Evolutionary conservation across 208 protist genomes (phyloP).

Genomic region (Naegleria fowleri): DNA sequence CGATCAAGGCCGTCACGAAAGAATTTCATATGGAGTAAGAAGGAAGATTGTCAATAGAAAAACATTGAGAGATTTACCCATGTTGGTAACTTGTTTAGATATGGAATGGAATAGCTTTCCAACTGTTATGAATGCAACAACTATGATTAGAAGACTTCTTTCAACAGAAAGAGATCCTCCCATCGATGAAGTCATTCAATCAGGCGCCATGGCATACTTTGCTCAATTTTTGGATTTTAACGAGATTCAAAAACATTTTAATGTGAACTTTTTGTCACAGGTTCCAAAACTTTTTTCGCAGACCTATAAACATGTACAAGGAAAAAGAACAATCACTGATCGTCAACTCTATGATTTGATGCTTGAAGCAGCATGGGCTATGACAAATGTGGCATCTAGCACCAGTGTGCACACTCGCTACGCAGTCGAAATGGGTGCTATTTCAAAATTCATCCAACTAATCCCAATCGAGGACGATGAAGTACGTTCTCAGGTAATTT

Average conservation of each 20-base stretch:
- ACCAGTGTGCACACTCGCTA: conserved; percentile 87
- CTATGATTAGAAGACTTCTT: background rate
- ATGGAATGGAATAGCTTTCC: background rate
- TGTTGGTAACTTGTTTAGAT: background rate
- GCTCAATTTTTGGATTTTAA: background rate
- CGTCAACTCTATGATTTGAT: conserved; percentile 72
- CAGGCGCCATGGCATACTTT: background rate
- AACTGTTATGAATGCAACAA: background rate
- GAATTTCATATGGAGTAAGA: too few species aligned
- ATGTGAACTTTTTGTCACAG: background rate
- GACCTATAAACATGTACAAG: too few species aligned
- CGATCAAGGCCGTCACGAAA: too few species aligned
- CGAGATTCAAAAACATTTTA: background rate
- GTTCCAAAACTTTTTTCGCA: too few species aligned
- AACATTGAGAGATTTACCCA: background rate
- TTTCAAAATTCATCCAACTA: conserved; percentile 88
- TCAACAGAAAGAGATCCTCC: conserved; percentile 6
- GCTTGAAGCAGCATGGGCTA: conserved; percentile 96
- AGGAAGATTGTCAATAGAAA: too few species aligned
- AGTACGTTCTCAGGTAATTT: conserved; percentile 92
- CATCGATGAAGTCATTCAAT: conserved; percentile 14
- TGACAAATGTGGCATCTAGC: conserved; percentile 97
- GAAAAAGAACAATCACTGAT: conserved; percentile 56
- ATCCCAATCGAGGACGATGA: conserved; percentile 75
- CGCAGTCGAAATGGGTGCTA: conserved; percentile 78